Percentiles rank a stretch among this genome's conserved stretches.
Evolutionary conservation across 805 yeast genomes (phyloP).

Genomic region (Ogataea nonfermentans): DNA sequence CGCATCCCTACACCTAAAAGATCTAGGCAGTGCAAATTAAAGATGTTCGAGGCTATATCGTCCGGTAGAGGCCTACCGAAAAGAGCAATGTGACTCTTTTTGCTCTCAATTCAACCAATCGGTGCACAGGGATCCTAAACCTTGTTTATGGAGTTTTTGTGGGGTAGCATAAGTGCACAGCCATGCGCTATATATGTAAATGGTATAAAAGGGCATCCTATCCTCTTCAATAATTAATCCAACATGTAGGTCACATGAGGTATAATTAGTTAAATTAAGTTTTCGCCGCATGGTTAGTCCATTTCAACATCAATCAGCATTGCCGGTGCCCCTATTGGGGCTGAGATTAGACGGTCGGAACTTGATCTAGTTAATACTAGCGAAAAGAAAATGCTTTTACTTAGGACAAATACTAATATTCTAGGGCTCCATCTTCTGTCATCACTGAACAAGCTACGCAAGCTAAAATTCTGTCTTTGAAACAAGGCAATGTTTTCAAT

Average conservation of each 20-base stretch:
- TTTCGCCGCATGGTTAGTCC: slow-evolving; percentile 15
- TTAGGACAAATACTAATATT: slow-evolving; percentile 11
- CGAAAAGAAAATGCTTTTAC: slow-evolving; percentile 38
- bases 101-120: no score
- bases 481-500: slow-evolving; percentile 25
- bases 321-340: slow-evolving; percentile 30
- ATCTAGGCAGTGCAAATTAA: no score
- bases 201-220: slow-evolving; percentile 1
- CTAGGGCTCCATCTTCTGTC: slow-evolving; percentile 26
- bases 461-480: slow-evolving; percentile 19
- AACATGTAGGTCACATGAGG: slow-evolving; percentile 7
- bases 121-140: no score
- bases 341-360: slow-evolving; percentile 43
- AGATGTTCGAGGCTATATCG: no score
- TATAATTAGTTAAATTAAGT: slow-evolving; percentile 8
- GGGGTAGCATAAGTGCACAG: background rate
- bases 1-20: slow-evolving; percentile 4
- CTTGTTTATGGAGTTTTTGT: background rate
- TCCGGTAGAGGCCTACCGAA: no score
- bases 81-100: no score
- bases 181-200: background rate
- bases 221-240: background rate
- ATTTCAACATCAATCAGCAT: slow-evolving; percentile 17
- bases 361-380: slow-evolving; percentile 46
- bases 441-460: slow-evolving; percentile 12